Evolutionary conservation across 306 rosid species (phyloP), one percentile per base, ranked within the genome.

Genomic region (Abrus pulchellus): DNA sequence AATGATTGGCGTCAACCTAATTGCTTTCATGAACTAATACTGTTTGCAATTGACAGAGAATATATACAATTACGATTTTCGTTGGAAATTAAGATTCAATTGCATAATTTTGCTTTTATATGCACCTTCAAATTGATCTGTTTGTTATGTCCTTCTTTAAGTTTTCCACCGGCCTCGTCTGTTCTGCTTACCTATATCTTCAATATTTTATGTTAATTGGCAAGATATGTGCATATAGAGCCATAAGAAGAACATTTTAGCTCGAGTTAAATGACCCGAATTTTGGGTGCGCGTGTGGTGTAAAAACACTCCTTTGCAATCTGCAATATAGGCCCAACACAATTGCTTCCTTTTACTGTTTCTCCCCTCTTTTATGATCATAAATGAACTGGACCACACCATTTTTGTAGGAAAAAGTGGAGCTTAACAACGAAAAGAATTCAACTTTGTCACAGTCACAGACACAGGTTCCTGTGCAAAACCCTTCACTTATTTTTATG

Each of bases 341-440:
- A 34, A 56, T 27, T 68, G 3, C 33, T 38, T 10, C 40, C 14
- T 11, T 63, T 64, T 38, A n/a, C 28, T 5, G 9, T 12, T 53
- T 20, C 1, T 0, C 2, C 4, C 4, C 4, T 7, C 41, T 53
- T 44, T 48, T 57, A 67, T 60, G 52, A 47, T 65, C 40, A 12
- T 56, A 28, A 56, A 48, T 76, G 62, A 49, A 34, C 63, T 33
- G 63, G 3, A 48, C 10, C 79, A 33, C 45, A 20, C 14, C 7
- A 50, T 33, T 73, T 38, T 82, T 85, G 60, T 85, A 90, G 97
- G 90, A 83, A 59, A 90, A 83, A 83, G 72, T 79, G 77, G 82
- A 84, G 77, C 76, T 54, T 48, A 67, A 84, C 4, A 1, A 50
- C 81, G 82, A 77, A 83, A 84, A 75, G 13, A 49, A 65, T 78